Evolutionary conservation across 2,329 filamentous ascomycete species (phyloP), one percentile per base, ranked within the genome.

Genomic region (Pseudopithomyces chartarum): DNA sequence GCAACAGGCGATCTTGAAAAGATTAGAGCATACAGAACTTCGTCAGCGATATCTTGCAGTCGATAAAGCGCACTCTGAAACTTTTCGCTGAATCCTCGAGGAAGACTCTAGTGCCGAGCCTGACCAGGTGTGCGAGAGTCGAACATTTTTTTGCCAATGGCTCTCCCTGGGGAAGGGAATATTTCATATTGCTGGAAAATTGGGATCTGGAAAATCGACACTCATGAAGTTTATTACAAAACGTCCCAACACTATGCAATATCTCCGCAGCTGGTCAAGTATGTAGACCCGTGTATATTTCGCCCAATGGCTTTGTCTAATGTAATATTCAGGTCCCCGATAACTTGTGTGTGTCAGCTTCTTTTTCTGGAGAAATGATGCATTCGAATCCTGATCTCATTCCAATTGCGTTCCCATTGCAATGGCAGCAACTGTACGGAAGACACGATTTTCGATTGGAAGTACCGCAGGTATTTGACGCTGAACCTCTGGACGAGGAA

Each of bases 121-220:
- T 44, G 4, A 38, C 11, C 42, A 29, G 3, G 15, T 36, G 12
- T 34, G 1, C 1, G 22, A 34, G 10, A 43, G 34, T 3, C 40
- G 54, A 15, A 49, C 40, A 3, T 20, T 34, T 8, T 58, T 59
- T 17, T 6, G 46, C 42, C 13, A 19, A 1, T 64, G 57, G 61
- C 50, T 62, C 6, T 29, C 52, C 4, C 19, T 15, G 11, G 56
- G 42, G n/a, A 32, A 26, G 2, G 54, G 56, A 11, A 36, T 59
- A 85, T 76, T 68, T 54, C 74, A 68, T 63, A 66, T 76, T 29
- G 58, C 57, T 2, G 73, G 73, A 0, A 76, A 76, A 34, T 58
- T 68, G 0, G 74, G 68, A 0, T 72, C 71, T 1, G 74, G 74
- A 3, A 77, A 76, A 29, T 69, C 64, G 5, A 75, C 68, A 0